Conservation (phyloP, 768 basidiomycete species). For the Rickenella mellea region DNA sequence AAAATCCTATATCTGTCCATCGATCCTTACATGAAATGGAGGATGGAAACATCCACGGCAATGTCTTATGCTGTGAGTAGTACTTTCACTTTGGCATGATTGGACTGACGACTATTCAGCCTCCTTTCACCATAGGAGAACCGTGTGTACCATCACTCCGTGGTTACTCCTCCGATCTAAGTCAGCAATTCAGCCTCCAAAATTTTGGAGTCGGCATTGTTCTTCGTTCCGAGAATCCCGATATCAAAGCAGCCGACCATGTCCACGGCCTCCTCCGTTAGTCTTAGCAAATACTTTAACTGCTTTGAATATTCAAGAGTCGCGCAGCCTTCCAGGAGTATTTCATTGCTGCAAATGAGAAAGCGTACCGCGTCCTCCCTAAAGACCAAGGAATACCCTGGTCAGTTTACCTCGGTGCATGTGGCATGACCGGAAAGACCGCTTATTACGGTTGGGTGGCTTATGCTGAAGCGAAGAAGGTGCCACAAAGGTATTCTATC, state of each 20-base stretch:
- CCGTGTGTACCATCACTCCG: conserved; percentile 13
- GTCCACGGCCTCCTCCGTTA: conserved; percentile 24
- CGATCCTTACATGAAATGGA: conserved; percentile 31
- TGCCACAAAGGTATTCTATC: neutral
- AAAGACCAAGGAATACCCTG: no score
- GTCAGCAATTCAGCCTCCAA: neutral
- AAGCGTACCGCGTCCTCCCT: no score
- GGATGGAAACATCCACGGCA: conserved; percentile 6
- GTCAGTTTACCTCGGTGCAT: conserved; percentile 38
- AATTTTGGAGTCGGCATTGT: conserved; percentile 34
- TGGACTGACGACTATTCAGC: no score
- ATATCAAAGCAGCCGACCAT: conserved; percentile 28
- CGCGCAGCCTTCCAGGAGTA: no score
- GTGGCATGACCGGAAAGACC: conserved; percentile 32
- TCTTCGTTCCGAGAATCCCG: conserved; percentile 28
- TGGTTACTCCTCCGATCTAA: neutral
- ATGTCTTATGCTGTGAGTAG: neutral
- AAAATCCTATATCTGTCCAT: conserved; percentile 25
- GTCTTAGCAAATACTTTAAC: no score
- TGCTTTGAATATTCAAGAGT: no score
- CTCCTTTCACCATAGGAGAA: conserved; percentile 14
- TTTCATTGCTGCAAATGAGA: no score
- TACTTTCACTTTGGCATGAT: neutral
- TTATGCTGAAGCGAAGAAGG: conserved; percentile 29
- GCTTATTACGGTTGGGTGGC: conserved; percentile 33